Conservation (phyloP, 1,139 yeast genomes). For the Suhomyces guaymorum region DNA sequence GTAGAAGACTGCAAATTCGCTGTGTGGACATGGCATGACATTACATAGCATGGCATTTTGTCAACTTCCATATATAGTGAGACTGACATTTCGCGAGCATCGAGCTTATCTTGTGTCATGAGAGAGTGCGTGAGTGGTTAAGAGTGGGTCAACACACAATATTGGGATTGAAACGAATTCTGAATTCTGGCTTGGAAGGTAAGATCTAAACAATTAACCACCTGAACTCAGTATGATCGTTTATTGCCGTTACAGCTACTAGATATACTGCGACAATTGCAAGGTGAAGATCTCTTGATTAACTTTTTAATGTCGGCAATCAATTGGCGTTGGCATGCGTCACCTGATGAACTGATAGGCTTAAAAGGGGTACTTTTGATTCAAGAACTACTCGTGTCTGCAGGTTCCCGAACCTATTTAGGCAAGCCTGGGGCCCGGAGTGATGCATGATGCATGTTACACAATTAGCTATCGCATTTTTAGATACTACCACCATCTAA, state of each 20-base stretch:
- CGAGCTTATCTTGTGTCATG: too few relatives aligned
- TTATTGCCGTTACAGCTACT: background rate
- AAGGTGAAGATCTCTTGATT: constrained; percentile 4
- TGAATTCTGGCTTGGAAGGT: too few relatives aligned
- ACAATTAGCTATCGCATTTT: background rate
- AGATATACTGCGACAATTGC: too few relatives aligned
- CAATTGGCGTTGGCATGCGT: constrained; percentile 4
- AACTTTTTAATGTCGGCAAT: constrained; percentile 11
- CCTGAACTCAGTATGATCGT: background rate
- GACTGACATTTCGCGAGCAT: too few relatives aligned
- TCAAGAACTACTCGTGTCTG: background rate
- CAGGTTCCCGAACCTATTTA: background rate
- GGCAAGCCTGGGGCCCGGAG: background rate
- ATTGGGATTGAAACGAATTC: too few relatives aligned
- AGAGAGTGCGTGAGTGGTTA: too few relatives aligned
- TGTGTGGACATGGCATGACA: too few relatives aligned
- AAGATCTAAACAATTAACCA: too few relatives aligned
- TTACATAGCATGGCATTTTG: too few relatives aligned
- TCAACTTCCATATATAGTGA: too few relatives aligned
- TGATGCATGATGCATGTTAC: background rate
- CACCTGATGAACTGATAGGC: constrained; percentile 1
- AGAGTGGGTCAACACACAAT: too few relatives aligned
- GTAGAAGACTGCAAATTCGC: too few relatives aligned
- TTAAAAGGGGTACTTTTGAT: background rate
- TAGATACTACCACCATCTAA: constrained; percentile 1